Evolutionary conservation across 164 flowering plant genomes (phyloP).

Genomic region (Umbellularia californica): DNA sequence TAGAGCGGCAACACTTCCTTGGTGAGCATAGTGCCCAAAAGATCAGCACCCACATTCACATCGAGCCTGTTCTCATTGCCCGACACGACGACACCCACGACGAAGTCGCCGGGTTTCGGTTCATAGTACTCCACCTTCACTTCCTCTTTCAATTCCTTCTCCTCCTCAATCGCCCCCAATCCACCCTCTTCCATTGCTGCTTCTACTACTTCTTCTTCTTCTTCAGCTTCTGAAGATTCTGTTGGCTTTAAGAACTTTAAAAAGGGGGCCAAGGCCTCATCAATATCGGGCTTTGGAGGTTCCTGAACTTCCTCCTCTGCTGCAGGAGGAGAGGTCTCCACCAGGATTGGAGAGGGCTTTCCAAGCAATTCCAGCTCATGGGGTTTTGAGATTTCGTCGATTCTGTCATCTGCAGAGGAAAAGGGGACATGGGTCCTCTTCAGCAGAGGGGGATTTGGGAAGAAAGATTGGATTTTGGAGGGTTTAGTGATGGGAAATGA

Average conservation of each 20-base stretch:
- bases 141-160: constrained; percentile 19
- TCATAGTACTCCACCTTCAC: constrained; percentile 73
- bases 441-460: constrained; percentile 14
- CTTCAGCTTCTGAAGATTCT: constrained; percentile 29
- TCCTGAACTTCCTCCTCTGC: constrained; percentile 22
- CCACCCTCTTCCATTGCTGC: constrained; percentile 7
- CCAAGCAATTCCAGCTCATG: constrained; percentile 58
- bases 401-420: constrained; percentile 22
- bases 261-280: constrained; percentile 73
- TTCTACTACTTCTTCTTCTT: constrained; percentile 12
- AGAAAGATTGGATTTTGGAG: constrained; percentile 5
- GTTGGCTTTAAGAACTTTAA: constrained; percentile 67
- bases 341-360: constrained; percentile 52
- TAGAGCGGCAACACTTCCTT: constrained; percentile 92
- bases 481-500: constrained; percentile 3
- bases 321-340: constrained; percentile 18
- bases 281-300: constrained; percentile 23
- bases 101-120: constrained; percentile 85
- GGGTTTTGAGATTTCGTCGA: constrained; percentile 23
- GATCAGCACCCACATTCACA: constrained; percentile 82
- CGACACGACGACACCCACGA: constrained; percentile 93
- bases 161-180: constrained; percentile 16
- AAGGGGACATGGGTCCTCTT: constrained; percentile 32
- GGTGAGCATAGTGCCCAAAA: constrained; percentile 87
- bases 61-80: constrained; percentile 95